Conservation (phyloP, 2,329 filamentous ascomycete genomes). For the Penicillium polonicum region DNA sequence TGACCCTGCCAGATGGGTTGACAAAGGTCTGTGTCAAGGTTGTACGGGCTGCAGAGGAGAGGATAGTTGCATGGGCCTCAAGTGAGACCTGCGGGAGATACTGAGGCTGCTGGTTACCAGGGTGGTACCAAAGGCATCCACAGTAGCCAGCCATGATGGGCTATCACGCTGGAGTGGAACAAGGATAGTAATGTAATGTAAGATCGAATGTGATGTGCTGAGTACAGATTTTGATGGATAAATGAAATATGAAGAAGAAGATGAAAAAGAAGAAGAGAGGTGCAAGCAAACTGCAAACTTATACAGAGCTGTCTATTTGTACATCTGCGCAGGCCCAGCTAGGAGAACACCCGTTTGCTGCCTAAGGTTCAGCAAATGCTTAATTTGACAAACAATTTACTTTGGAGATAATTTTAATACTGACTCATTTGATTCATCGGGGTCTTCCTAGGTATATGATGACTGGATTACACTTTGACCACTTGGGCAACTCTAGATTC, state of each 20-base stretch:
- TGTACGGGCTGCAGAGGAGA: conserved; percentile 55
- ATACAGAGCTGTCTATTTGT: background rate
- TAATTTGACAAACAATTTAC: background rate
- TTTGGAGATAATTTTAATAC: background rate
- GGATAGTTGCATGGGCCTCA: conserved; percentile 60
- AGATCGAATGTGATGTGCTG: background rate
- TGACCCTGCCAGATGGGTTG: conserved; percentile 52
- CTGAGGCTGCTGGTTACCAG: background rate
- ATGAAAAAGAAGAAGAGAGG: background rate
- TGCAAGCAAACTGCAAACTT: background rate
- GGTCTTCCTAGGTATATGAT: background rate
- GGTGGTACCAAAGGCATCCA: background rate
- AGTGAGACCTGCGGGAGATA: conserved; percentile 62
- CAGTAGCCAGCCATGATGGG: background rate
- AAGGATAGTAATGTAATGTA: background rate
- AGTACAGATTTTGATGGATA: too few relatives aligned
- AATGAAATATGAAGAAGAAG: too few relatives aligned
- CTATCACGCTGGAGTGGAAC: background rate
- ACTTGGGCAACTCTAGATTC: background rate
- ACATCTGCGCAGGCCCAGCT: background rate
- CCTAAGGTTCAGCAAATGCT: background rate
- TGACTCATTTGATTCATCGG: background rate
- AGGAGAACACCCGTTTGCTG: background rate
- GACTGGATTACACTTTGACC: background rate
- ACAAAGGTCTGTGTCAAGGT: conserved; percentile 59